Evolutionary conservation across 768 basidiomycete species (phyloP).

Genomic region (Amanita rubescens): DNA sequence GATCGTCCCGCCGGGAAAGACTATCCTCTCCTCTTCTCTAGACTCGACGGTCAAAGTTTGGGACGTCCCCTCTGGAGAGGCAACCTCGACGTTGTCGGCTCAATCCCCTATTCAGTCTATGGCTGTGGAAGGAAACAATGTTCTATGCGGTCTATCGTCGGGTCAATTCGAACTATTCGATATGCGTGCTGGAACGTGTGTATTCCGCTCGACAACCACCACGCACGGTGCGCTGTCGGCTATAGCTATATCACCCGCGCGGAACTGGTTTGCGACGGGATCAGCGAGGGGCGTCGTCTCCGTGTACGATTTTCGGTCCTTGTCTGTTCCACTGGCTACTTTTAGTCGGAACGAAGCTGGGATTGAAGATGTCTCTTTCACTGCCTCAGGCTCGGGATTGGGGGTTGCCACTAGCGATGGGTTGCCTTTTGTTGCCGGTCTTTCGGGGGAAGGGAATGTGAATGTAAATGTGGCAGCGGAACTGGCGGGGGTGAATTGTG

Average conservation of each 20-base stretch:
- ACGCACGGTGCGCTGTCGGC: slow-evolving; percentile 24
- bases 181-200: slow-evolving; percentile 30
- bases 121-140: slow-evolving; percentile 36
- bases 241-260: slow-evolving; percentile 34
- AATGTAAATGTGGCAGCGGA: slow-evolving; percentile 36
- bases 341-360: slow-evolving; percentile 40
- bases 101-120: slow-evolving; percentile 38
- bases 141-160: slow-evolving; percentile 48
- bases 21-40: slow-evolving; percentile 57
- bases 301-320: slow-evolving; percentile 46
- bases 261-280: slow-evolving; percentile 50
- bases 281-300: slow-evolving; percentile 46
- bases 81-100: slow-evolving; percentile 37
- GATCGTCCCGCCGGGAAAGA: slow-evolving; percentile 57
- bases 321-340: slow-evolving; percentile 27
- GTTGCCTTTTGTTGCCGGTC: slow-evolving; percentile 45
- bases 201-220: not conserved
- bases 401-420: slow-evolving; percentile 53
- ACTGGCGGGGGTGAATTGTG: slow-evolving; percentile 54
- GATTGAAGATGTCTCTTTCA: slow-evolving; percentile 42
- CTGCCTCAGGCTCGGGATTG: slow-evolving; percentile 23
- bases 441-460: slow-evolving; percentile 32
- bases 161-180: slow-evolving; percentile 54
- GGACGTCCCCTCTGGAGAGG: slow-evolving; percentile 54
- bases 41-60: slow-evolving; percentile 67